Base-by-base conservation (phyloP, 1,284 basidiomycete genomes). In the Chondrostereum purpureum region DNA sequence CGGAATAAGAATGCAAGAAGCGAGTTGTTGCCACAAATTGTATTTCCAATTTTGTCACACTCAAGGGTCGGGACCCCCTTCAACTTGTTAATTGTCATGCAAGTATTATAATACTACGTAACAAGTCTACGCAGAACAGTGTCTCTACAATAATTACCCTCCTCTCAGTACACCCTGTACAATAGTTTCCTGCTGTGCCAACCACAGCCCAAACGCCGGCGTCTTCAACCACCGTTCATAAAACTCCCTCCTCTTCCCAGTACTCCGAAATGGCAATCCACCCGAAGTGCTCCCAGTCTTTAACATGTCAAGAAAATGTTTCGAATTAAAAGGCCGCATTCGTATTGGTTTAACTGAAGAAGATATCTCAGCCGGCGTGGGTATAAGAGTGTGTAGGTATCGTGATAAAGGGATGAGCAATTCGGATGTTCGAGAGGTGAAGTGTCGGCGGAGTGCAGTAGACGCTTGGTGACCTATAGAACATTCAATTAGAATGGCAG, bases 341-440 rank as follows among this genome's bases (percentile, higher is more conserved):
- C 76, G 70, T 34, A 67, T 65, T 5, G 51, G 40, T 2, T 38
- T 47, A 33, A 21, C 51, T 42, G 53, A 48, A 18, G 47, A 51
- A 33, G 56, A 59, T 21, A 75, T 63, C 52, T 80, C 77, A 2
- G 66, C 59, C 2, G 79, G 80, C 12, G 78, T 72, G 19, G 91
- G 91, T 55, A 94, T 88, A 45, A 94, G 77, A 0, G 88, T 90
- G 50, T 92, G 88, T 40, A 98, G 83, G 69, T 98, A 98, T 50
- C 94, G 82, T 56, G 94, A 88, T 2, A 99, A 73, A 0, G 95
- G 95, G 1, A 91, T 83, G n/a, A 98, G 78, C 48, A 98, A 75
- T 33, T 86, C 83, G 20, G 88, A 90, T 0, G 95, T 94, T 18
- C 95, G 75, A 40, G 88, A 81, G 46, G 84, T 82, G 64, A 98